Conservation (phyloP, 2,329 filamentous ascomycete species). For the Paradendryphiella salina region DNA sequence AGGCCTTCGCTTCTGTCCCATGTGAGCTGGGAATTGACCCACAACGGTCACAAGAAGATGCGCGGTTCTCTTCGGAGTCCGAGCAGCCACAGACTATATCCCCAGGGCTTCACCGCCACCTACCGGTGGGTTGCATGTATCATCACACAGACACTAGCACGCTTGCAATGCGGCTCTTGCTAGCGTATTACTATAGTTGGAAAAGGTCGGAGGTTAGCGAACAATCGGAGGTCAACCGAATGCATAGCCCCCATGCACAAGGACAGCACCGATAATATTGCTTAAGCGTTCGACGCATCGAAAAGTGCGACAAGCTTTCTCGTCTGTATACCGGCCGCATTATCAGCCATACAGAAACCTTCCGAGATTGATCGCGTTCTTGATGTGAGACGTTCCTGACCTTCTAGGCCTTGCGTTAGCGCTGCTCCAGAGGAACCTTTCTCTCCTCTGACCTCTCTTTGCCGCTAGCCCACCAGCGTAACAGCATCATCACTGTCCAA, state of each 20-base stretch:
- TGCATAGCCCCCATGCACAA: not conserved
- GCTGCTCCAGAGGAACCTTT: slow-evolving; percentile 6
- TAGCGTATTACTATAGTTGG: not conserved
- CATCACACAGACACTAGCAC: not conserved
- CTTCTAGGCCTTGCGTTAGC: slow-evolving; percentile 4
- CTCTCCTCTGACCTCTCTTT: not conserved
- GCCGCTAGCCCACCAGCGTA: not conserved
- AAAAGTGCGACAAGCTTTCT: not conserved
- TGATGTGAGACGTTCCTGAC: not conserved
- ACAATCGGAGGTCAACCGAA: not conserved
- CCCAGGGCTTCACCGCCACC: slow-evolving; percentile 7
- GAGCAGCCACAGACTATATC: not conserved
- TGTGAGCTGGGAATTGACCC: slow-evolving; percentile 5
- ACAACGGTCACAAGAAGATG: not conserved
- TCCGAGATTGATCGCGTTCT: slow-evolving; percentile 5
- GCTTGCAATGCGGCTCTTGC: slow-evolving; percentile 3
- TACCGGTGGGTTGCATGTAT: not conserved
- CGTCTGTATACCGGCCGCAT: not conserved
- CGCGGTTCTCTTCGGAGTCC: slow-evolving; percentile 3
- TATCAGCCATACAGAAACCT: slow-evolving; percentile 2
- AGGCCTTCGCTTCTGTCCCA: slow-evolving; percentile 4
- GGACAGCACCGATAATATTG: not conserved
- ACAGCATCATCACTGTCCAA: not conserved
- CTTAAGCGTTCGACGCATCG: slow-evolving; percentile 1
- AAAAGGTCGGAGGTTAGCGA: not conserved